These are phyloP conservation scores for Aotearoamyces nothofagi DNA, from an alignment of 2,329 filamentous ascomycete species.

Conservation along the genomic window DNA sequence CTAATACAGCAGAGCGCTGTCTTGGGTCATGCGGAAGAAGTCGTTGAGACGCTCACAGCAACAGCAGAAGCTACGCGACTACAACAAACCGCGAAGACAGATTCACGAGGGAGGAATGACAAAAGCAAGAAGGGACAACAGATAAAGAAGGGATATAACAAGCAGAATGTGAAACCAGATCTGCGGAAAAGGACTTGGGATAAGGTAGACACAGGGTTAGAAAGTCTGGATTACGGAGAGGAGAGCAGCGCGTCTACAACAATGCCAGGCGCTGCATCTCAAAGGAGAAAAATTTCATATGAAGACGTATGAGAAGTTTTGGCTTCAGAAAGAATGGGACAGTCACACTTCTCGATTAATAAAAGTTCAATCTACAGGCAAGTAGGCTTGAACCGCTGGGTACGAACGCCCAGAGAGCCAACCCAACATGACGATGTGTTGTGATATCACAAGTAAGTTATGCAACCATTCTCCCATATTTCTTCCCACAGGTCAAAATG, in stretches of 20 bases:
- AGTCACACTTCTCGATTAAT: no score
- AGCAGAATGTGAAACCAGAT: slow-evolving; percentile 36
- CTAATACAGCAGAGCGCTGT: slow-evolving; percentile 2
- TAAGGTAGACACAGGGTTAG: slow-evolving; percentile 43
- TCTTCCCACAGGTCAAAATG: slow-evolving; percentile 31
- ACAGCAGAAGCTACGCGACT: slow-evolving; percentile 5
- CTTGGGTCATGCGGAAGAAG: slow-evolving; percentile 4
- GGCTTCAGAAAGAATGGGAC: neutral
- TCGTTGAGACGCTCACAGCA: slow-evolving; percentile 7
- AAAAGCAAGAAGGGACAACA: slow-evolving; percentile 4
- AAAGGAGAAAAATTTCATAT: slow-evolving; percentile 31
- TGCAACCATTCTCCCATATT: neutral
- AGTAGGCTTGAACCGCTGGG: no score
- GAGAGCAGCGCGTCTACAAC: slow-evolving; percentile 13
- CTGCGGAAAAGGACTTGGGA: slow-evolving; percentile 54
- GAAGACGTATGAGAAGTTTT: slow-evolving; percentile 29
- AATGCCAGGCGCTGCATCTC: slow-evolving; percentile 16
- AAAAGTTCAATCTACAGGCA: no score
- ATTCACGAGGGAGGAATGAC: slow-evolving; percentile 2
- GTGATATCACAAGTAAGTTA: no score
- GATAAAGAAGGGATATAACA: slow-evolving; percentile 18
- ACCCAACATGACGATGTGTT: no score
- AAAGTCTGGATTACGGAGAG: slow-evolving; percentile 44
- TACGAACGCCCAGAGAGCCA: no score
- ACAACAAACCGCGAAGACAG: slow-evolving; percentile 6